Evolutionary conservation across 228 moss, liverwort and hornwort genomes (phyloP).

Genomic region (Sphagnum fallax): DNA sequence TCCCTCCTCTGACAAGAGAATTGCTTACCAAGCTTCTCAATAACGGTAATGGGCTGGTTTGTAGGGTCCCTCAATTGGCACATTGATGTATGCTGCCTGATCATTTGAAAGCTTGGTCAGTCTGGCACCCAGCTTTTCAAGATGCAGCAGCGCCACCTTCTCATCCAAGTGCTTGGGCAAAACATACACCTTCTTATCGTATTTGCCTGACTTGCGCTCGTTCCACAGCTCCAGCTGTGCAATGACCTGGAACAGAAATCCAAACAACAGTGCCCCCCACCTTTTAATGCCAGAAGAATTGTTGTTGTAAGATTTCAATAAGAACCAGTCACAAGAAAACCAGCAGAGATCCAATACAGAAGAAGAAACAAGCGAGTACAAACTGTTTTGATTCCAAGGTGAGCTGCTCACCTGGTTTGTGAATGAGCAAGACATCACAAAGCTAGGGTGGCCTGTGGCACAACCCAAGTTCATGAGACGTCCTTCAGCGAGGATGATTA

Average conservation of each 20-base stretch:
- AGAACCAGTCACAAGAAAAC: slow-evolving; percentile 3
- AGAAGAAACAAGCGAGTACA: not conserved
- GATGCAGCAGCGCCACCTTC: slow-evolving; percentile 47
- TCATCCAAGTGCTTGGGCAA: slow-evolving; percentile 60
- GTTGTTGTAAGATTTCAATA: not conserved
- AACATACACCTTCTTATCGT: slow-evolving; percentile 59
- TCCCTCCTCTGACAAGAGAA: too few species aligned
- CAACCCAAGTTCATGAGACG: slow-evolving; percentile 59
- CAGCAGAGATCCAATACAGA: not conserved
- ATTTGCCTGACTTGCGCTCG: slow-evolving; percentile 56
- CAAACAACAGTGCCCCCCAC: not conserved
- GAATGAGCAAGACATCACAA: slow-evolving; percentile 65
- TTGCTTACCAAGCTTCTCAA: slow-evolving; percentile 14
- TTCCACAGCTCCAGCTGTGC: slow-evolving; percentile 63
- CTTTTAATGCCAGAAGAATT: not conserved
- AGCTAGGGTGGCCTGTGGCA: slow-evolving; percentile 60
- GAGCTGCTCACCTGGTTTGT: slow-evolving; percentile 34
- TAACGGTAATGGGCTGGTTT: slow-evolving; percentile 51
- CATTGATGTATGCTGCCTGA: slow-evolving; percentile 46
- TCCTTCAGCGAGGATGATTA: slow-evolving; percentile 49
- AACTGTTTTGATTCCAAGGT: not conserved
- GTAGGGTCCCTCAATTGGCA: slow-evolving; percentile 46
- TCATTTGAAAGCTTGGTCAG: slow-evolving; percentile 35
- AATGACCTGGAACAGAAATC: slow-evolving; percentile 18
- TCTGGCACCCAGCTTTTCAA: slow-evolving; percentile 50